These are phyloP conservation scores for Sarocladium brachiariae DNA, from an alignment of 2,329 filamentous ascomycete species.

Conservation along the genomic window DNA sequence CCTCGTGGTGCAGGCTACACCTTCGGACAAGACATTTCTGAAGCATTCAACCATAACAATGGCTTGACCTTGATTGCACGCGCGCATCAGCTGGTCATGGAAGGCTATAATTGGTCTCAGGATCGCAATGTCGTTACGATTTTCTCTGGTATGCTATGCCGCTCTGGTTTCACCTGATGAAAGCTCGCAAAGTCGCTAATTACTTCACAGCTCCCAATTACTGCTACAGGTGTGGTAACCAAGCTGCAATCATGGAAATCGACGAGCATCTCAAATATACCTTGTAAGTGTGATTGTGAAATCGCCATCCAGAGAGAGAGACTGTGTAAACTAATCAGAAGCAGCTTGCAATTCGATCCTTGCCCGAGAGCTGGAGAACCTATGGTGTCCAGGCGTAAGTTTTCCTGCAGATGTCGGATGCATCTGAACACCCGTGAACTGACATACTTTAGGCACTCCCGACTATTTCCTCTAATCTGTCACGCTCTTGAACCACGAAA, in stretches of 20 bases:
- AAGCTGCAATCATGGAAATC: constrained; percentile 99
- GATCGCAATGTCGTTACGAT: constrained; percentile 98
- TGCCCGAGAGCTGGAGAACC: constrained; percentile 96
- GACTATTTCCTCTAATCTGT: constrained; percentile 90
- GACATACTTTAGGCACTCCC: constrained; percentile 57
- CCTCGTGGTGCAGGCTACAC: constrained; percentile 92
- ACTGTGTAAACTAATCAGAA: not conserved
- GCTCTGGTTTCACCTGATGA: not conserved
- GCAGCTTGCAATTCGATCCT: constrained; percentile 96
- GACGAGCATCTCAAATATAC: constrained; percentile 99
- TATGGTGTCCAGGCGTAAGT: constrained; percentile 88
- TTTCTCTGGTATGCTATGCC: constrained; percentile 66
- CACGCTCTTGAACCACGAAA: constrained; percentile 15
- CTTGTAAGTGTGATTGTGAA: constrained; percentile 61
- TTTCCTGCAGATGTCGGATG: not conserved
- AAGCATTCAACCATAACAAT: constrained; percentile 91
- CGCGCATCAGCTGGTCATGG: constrained; percentile 97
- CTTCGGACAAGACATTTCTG: constrained; percentile 93
- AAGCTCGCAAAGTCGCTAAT: not conserved
- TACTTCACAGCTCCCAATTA: constrained; percentile 67
- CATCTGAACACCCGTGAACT: constrained; percentile 13
- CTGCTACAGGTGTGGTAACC: constrained; percentile 98
- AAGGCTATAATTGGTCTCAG: constrained; percentile 99
- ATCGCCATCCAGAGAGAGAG: not conserved
- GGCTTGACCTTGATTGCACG: constrained; percentile 87